Base-by-base conservation (phyloP, 768 basidiomycete genomes). In the Gyrodon lividus region DNA sequence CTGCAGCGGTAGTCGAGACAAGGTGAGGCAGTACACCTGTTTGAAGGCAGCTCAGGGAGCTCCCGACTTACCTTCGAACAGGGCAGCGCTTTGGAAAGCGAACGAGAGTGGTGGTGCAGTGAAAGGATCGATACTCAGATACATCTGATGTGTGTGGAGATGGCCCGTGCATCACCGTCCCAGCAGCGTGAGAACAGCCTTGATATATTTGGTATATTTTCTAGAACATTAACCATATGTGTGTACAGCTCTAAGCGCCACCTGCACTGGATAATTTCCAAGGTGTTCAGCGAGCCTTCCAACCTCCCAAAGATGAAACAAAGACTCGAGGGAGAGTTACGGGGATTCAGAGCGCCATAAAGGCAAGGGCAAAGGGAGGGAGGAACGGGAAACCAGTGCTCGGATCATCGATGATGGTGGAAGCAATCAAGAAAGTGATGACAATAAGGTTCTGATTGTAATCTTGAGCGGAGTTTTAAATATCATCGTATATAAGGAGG, bases 381-480 rank as follows among this genome's bases (percentile, higher is more conserved):
- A n/a, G 40, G 13, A 14, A 38, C 16, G 43, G 28, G 44, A 17
- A 26, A 10, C 24, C 24, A 34, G 9, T 17, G 22, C 6, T 33
- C 65, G 54, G 55, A 62, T 59, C 60, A 58, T 46, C 0, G 43
- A 30, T 37, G 43, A 54, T 68, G 64, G 60, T 68, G 63, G 64
- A 43, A 51, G 64, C 46, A 68, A 54, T 55, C 55, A 56, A 40
- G 54, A 65, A 57, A 59, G 58, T 41, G 30, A 19, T 34, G 35
- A 17, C 19, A 47, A 34, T 6, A 20, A 41, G 12, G 52, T 56
- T 56, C 23, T 46, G 44, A 56, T 51, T 9, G 59, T 62, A 52
- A 55, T 60, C 54, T 48, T 68, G 10, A 51, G 59, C 68, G 67
- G 68, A 66, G 68, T 62, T 64, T 65, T 0, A 68, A 69, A 43